Conservation (phyloP, 176 grass and related monocot species). For the Avena sativa region DNA sequence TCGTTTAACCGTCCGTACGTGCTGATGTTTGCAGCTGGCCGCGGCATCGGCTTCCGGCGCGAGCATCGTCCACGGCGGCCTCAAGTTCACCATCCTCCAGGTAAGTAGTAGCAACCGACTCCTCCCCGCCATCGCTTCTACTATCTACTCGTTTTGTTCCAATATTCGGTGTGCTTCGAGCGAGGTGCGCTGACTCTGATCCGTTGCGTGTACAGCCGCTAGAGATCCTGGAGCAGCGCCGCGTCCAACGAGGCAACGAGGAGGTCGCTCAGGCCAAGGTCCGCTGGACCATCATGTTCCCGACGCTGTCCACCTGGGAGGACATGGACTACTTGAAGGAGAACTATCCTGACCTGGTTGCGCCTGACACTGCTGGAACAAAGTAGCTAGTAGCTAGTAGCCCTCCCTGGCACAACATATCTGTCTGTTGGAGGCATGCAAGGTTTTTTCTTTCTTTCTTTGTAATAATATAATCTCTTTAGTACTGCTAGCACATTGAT, state of each 20-base stretch:
- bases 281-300: background rate
- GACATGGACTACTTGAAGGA: background rate
- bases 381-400: too few species aligned
- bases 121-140: background rate
- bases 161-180: too few species aligned
- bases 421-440: too few species aligned
- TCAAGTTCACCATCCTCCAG: conserved; percentile 5
- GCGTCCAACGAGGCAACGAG: background rate
- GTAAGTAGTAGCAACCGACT: background rate
- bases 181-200: background rate
- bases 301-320: background rate
- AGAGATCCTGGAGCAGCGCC: background rate
- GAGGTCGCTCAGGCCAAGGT: background rate
- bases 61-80: background rate
- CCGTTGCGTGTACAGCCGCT: background rate
- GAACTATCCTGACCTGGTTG: background rate
- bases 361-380: too few species aligned
- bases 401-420: too few species aligned
- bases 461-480: too few species aligned
- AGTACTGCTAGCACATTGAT: too few species aligned
- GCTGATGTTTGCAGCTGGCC: background rate
- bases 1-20: background rate
- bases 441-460: too few species aligned
- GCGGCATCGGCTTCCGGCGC: background rate
- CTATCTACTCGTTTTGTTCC: too few species aligned